Base-by-base conservation (phyloP, 192 early-diverging fungal species). In the Lobulomyces angularis region DNA sequence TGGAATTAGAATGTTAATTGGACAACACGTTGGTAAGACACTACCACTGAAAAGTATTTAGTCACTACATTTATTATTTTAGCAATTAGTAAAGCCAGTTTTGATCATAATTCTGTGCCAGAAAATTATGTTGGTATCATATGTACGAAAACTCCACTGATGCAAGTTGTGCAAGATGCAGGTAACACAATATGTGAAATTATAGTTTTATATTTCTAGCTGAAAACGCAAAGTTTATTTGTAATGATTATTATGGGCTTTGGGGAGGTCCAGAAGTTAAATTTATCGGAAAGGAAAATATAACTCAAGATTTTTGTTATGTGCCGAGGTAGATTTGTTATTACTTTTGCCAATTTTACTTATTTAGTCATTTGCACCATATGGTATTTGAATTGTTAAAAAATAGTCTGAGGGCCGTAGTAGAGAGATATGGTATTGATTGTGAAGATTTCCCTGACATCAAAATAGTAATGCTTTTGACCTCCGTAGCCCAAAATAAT, bases 321-420 rank as follows among this genome's bases (percentile, higher is more conserved):
- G 2, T 1, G 61, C 71, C 23, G 80, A 86, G 37, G 72, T 89
- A 16, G 76, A 88, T 51, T 97, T 97, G 53, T 90, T 90, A n/a
- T n/a, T n/a, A n/a, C n/a, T n/a, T n/a, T n/a, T n/a, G n/a, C n/a
- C n/a, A n/a, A n/a, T n/a, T n/a, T 82, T 97, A 97, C 58, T 84
- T 93, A 25, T 89, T 89, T 4, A 80, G 77, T 12, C 92, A 97
- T 55, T 64, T 97, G 60, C 89, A 87, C 57, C 92, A 97, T 58
- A 92, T 93, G 86, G 46, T 94, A 14, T 97, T 97, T 67, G 93
- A 97, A 74, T 66, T 97, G 32, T 64, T 97, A 37, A 97, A 97
- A 62, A 97, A 97, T 66, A 86, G 83, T 19, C 68, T 97, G 43
- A 80, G 93, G 24, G 93, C 93, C 8, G 80, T 90, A 3, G 88